Evolutionary conservation across 106 monocot genomes (phyloP).

Genomic region (Dactylorhiza incarnata): DNA sequence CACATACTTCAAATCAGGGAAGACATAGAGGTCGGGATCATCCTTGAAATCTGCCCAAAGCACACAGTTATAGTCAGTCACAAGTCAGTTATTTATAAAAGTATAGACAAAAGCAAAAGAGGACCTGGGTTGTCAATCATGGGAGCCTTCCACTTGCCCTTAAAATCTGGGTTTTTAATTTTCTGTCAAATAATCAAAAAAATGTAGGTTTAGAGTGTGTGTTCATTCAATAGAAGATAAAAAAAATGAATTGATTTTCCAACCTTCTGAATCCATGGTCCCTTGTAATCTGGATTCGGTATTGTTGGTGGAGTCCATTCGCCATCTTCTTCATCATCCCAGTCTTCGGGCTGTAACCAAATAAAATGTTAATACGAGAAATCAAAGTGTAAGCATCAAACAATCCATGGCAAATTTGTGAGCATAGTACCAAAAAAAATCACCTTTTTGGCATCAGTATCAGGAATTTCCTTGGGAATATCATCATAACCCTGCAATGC

Average conservation of each 20-base stretch:
- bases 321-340: slow-evolving; percentile 82
- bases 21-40: slow-evolving; percentile 55
- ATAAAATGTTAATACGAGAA: background rate
- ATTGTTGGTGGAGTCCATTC: slow-evolving; percentile 61
- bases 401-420: background rate
- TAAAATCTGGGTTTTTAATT: slow-evolving; percentile 69
- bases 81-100: background rate
- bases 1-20: slow-evolving; percentile 53
- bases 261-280: slow-evolving; percentile 60
- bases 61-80: background rate
- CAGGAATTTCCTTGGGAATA: slow-evolving; percentile 54
- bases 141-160: slow-evolving; percentile 80
- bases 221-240: background rate
- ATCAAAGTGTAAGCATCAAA: background rate
- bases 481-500: slow-evolving; percentile 50
- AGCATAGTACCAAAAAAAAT: background rate
- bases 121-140: slow-evolving; percentile 76
- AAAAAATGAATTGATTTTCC: background rate
- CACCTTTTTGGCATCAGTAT: slow-evolving; percentile 70
- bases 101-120: background rate
- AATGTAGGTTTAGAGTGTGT: background rate
- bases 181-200: slow-evolving; percentile 15
- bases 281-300: slow-evolving; percentile 42
- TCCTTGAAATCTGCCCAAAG: slow-evolving; percentile 52
- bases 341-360: slow-evolving; percentile 51